Base-by-base conservation (phyloP, 2,329 filamentous ascomycete genomes). In the Phaeophleospora eucalypticola region DNA sequence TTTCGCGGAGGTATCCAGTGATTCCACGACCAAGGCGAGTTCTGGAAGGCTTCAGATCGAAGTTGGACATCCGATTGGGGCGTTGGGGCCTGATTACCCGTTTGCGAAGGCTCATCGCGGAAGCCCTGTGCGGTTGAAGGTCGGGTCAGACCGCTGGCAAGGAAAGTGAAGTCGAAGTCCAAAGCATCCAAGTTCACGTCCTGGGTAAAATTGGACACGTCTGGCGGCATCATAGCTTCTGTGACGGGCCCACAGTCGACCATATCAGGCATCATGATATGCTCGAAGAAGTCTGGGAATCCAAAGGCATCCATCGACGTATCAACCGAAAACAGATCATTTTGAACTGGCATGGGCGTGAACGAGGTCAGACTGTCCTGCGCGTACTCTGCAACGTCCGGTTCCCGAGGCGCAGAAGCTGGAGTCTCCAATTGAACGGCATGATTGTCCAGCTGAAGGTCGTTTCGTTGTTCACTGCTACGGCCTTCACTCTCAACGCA, bases 181-280 rank as follows among this genome's bases (percentile, higher is more conserved):
- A 29, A 39, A 2, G 43, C 51, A 32, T 56, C 53, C 29, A 58
- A 43, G 18, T 43, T 54, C 18, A 59, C 32, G 27, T 61, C 58
- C 35, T 58, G 57, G 4, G 57, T 59, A 35, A 59, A 56, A 41
- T 60, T 48, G 4, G 54, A 58, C 9, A 61, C 50, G 37, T 60
- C 49, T 7, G 52, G 53, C 1, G 57, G 58, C 2, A 33, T 15
- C 2, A 40, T 41, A 2, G 38, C 19, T 12, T 35, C 41, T 21
- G 34, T 45, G 2, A 45, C 35, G 12, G 24, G 24, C 12, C 24
- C 24, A 12, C 12, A 29, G 21, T 56, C 49, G 3, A 57, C 54
- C 57, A 61, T 60, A 27, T 56, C 49, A 3, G 58, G 56, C 57
- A 61, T 60, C 56, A 61, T 58, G 43, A 61, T 57, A 12, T 57